phyloP scores from a whole-genome alignment of 495 filamentous ascomycete species.

The Penicillium antarcticum region DNA sequence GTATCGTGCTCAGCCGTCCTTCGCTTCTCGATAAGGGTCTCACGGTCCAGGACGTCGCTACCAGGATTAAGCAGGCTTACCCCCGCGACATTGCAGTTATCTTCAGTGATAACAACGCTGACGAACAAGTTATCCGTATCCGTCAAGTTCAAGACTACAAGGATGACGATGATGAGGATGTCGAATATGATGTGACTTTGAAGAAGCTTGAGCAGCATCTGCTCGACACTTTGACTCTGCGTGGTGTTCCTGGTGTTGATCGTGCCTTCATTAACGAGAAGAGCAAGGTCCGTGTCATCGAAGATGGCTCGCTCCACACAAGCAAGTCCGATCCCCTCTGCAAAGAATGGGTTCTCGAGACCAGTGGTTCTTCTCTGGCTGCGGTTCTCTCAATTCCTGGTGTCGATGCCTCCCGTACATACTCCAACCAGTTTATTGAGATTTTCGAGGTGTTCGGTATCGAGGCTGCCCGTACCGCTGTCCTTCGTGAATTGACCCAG shows the following conservation, averaged over 20 bases:
- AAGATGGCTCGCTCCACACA: conserved; percentile 66
- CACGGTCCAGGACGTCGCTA: conserved; percentile 87
- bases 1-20: conserved; percentile 87
- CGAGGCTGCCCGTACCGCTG: conserved; percentile 80
- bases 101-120: conserved; percentile 97
- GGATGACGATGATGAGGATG: conserved; percentile 74
- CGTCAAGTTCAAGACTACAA: conserved; percentile 71
- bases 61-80: conserved; percentile 82
- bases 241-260: conserved; percentile 83
- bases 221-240: conserved; percentile 82
- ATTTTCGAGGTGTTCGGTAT: conserved; percentile 93
- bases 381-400: conserved; percentile 82
- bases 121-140: conserved; percentile 90
- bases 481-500: conserved; percentile 82
- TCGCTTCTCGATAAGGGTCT: conserved; percentile 94
- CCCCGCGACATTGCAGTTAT: conserved; percentile 86
- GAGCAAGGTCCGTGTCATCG: conserved; percentile 54
- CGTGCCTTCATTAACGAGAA: conserved; percentile 90
- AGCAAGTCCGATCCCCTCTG: conserved; percentile 68
- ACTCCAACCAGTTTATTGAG: conserved; percentile 93
- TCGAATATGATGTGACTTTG: conserved; percentile 84
- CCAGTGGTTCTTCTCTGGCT: conserved; percentile 78
- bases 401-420: conserved; percentile 85
- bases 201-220: conserved; percentile 89
- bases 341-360: conserved; percentile 94